A percentile compares a stretch with the other conserved stretches of the same genome.
phyloP scores from a whole-genome alignment of 2,329 filamentous ascomycete genomes.

The Fonsecaea pugnacius region DNA sequence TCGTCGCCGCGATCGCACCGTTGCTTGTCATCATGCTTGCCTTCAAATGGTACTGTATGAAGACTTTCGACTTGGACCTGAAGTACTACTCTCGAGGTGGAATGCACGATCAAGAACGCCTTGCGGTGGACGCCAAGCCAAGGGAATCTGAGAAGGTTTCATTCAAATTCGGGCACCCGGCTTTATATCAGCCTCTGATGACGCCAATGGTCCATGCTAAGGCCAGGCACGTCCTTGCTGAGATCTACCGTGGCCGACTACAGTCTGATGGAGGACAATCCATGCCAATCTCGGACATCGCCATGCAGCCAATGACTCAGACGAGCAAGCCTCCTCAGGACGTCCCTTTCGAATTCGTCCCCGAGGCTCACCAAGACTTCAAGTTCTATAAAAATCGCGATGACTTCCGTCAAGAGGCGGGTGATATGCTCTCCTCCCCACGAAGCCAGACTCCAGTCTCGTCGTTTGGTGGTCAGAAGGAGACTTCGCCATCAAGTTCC shows the following conservation, averaged over 20 bases:
- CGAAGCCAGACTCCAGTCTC: conserved; percentile 27
- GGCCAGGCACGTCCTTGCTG: conserved; percentile 82
- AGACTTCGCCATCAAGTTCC: conserved; percentile 11
- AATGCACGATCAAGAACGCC: conserved; percentile 50
- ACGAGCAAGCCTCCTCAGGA: conserved; percentile 44
- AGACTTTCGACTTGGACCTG: conserved; percentile 75
- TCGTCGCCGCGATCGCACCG: conserved; percentile 72
- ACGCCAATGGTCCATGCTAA: conserved; percentile 95
- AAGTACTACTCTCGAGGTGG: conserved; percentile 76
- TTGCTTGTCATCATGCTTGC: conserved; percentile 75
- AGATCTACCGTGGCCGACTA: conserved; percentile 81
- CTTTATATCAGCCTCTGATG: conserved; percentile 83
- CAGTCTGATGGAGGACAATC: conserved; percentile 66
- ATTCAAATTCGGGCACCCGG: conserved; percentile 86
- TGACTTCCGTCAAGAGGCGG: conserved; percentile 87
- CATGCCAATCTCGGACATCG: conserved; percentile 71
- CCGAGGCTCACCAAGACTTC: conserved; percentile 84
- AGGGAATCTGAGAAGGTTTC: conserved; percentile 54
- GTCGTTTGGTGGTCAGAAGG: conserved; percentile 40
- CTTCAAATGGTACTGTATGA: conserved; percentile 86
- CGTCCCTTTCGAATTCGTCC: conserved; percentile 86
- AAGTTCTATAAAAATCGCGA: conserved; percentile 87
- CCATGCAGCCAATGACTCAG: conserved; percentile 65
- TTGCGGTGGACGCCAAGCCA: conserved; percentile 22
- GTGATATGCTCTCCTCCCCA: conserved; percentile 52